Conservation (phyloP, 2,329 filamentous ascomycete species). For the Parafenestella ontariensis region DNA sequence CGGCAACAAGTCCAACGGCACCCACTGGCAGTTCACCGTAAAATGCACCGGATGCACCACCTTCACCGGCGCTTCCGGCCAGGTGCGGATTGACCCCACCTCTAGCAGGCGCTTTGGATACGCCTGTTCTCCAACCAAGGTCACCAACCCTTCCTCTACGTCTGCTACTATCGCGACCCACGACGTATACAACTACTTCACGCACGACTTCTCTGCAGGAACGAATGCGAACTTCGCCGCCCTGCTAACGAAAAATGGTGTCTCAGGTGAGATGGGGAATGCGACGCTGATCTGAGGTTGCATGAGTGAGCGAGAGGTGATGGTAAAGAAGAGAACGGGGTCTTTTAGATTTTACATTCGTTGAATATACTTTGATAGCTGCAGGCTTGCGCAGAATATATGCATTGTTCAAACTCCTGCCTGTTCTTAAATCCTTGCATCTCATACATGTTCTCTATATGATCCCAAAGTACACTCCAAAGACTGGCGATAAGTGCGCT, state of each 20-base stretch:
- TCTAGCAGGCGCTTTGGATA: conserved; percentile 30
- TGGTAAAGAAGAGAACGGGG: neutral
- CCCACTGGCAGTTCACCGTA: conserved; percentile 42
- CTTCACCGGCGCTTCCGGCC: conserved; percentile 23
- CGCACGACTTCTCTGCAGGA: conserved; percentile 35
- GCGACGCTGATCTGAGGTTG: neutral
- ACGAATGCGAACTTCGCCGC: conserved; percentile 32
- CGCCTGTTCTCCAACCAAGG: conserved; percentile 29
- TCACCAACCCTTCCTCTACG: conserved; percentile 27
- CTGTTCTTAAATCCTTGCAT: neutral
- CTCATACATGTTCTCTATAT: neutral
- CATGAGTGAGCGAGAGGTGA: neutral
- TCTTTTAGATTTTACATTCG: conserved; percentile 3
- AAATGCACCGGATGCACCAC: conserved; percentile 42
- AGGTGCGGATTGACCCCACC: conserved; percentile 26
- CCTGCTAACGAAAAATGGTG: conserved; percentile 35
- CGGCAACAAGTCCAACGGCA: conserved; percentile 38
- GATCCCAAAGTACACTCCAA: no score
- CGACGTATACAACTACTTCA: conserved; percentile 40
- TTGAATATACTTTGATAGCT: neutral
- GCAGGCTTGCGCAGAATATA: neutral
- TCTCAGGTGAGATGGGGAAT: conserved; percentile 9
- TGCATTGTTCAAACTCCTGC: neutral
- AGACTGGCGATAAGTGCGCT: no score
- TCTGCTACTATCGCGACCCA: conserved; percentile 33